These are phyloP conservation scores for Hypseocharis bilobata DNA, from an alignment of 441 rosid genomes.

Conservation along the genomic window DNA sequence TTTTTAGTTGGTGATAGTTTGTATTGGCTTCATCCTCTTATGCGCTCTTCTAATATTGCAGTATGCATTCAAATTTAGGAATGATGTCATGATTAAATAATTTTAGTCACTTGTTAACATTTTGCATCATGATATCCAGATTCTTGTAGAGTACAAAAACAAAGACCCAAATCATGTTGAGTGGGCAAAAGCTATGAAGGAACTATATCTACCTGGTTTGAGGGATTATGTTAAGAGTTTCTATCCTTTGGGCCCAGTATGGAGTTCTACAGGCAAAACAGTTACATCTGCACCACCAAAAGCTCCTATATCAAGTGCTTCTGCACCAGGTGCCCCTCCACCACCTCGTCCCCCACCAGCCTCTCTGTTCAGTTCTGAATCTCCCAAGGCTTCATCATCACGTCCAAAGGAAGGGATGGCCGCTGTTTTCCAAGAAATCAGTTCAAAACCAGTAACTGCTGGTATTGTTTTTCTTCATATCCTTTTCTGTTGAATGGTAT, in stretches of 20 bases:
- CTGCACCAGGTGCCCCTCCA: slow-evolving; percentile 50
- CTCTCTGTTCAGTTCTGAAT: slow-evolving; percentile 55
- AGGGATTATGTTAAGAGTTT: slow-evolving; percentile 76
- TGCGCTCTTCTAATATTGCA: background rate
- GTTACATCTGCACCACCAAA: slow-evolving; percentile 41
- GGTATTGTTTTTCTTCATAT: slow-evolving; percentile 33
- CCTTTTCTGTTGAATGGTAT: slow-evolving; percentile 16
- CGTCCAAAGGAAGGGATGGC: slow-evolving; percentile 73
- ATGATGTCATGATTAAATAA: background rate
- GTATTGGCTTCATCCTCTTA: background rate
- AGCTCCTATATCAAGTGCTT: slow-evolving; percentile 21
- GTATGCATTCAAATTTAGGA: background rate
- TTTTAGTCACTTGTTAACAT: slow-evolving; percentile 8
- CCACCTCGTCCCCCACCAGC: slow-evolving; percentile 81
- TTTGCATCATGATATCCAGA: slow-evolving; percentile 32
- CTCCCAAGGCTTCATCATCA: slow-evolving; percentile 68
- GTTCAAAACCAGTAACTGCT: slow-evolving; percentile 52
- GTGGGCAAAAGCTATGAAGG: slow-evolving; percentile 92
- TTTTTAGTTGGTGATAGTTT: background rate
- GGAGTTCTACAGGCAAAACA: slow-evolving; percentile 59
- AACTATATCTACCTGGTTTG: slow-evolving; percentile 78
- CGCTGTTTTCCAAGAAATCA: slow-evolving; percentile 84
- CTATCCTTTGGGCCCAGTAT: slow-evolving; percentile 82
- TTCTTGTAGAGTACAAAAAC: slow-evolving; percentile 74
- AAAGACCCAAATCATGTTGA: slow-evolving; percentile 82